Base-by-base conservation (phyloP, 257 asterid genomes). In the Oldenlandia corymbosa region DNA sequence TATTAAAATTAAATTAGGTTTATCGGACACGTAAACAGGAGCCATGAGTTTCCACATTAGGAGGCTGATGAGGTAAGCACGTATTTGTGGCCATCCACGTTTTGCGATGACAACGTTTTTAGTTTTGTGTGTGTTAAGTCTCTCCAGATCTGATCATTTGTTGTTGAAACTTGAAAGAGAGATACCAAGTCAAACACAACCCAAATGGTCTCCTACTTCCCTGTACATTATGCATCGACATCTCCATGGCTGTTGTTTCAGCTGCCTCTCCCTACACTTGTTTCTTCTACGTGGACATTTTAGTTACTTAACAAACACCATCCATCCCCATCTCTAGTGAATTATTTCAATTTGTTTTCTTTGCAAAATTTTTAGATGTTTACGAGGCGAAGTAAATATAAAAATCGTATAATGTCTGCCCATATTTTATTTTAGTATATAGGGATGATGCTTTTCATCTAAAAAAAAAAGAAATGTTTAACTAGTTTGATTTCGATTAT, bases 41-140 rank as follows among this genome's bases (percentile, higher is more conserved):
- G 64, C 62, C 28, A 65, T 21, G n/a, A 37, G 45, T 64, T 64
- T 64, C 54, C 64, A 58, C 4, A 31, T 66, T 43, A 49, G 48
- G 75, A 64, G 58, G 47, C 58, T n/a, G 27, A 5, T 68, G 75
- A 73, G 52, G 67, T 72, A 71, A 65, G 78, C 62, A 34, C 48
- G 20, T 7, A 47, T 39, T 34, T 34, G 16, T 37, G 62, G 56
- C 75, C 75, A 68, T 61, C 73, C 71, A 73, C 71, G 81, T 69
- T 34, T n/a, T 36, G 18, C n/a, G 37, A 30, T 42, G 63, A 65
- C 66, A 68, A 57, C 39, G 39, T 9, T 3, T 34, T 4, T 9
- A 34, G 39, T 34, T 9, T 34, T 34, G 39, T 34, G 39, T 34
- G 39, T 34, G 39, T 34, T 4, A 34, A 9, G 9, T 34, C n/a